Percentiles rank a stretch among this genome's conserved stretches.
Conservation (phyloP, 306 rosid species). For the Vigna angularis region DNA sequence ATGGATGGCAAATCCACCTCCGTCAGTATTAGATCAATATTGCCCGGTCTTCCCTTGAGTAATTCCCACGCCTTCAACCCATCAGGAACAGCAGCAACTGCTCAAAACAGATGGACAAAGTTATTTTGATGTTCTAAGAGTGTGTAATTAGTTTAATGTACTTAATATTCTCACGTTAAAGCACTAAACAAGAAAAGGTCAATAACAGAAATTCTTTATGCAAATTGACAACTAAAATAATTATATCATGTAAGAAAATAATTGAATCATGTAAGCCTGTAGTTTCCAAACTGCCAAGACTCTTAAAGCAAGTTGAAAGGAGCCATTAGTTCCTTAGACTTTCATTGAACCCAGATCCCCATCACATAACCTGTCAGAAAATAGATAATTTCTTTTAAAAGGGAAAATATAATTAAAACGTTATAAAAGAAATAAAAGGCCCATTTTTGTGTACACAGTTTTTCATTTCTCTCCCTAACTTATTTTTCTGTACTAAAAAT, state of each 20-base stretch:
- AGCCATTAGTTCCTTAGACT: slow-evolving; percentile 29
- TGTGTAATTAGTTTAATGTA: slow-evolving; percentile 2
- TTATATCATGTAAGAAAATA: slow-evolving; percentile 13
- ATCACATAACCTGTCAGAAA: slow-evolving; percentile 35
- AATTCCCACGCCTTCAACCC: slow-evolving; percentile 98
- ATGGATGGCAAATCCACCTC: slow-evolving; percentile 95
- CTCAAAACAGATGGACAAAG: slow-evolving; percentile 44
- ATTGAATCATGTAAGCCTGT: slow-evolving; percentile 16
- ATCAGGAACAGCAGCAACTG: slow-evolving; percentile 95
- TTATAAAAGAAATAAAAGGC: slow-evolving; percentile 1
- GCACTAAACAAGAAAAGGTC: slow-evolving; percentile 28
- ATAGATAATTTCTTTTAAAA: slow-evolving; percentile 1
- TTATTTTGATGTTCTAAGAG: slow-evolving; percentile 32
- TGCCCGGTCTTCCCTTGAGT: slow-evolving; percentile 75
- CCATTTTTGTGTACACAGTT: background rate
- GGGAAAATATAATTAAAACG: slow-evolving; percentile 8
- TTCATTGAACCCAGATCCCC: slow-evolving; percentile 45
- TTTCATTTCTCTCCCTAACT: background rate
- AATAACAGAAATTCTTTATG: background rate
- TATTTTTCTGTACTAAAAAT: background rate
- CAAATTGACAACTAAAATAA: slow-evolving; percentile 8
- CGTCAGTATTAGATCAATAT: slow-evolving; percentile 82
- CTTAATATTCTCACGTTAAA: slow-evolving; percentile 4
- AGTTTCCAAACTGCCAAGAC: slow-evolving; percentile 32
- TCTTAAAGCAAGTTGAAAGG: slow-evolving; percentile 36